Conservation (phyloP, 2,329 filamentous ascomycete genomes). For the Calonectria pauciramosa region DNA sequence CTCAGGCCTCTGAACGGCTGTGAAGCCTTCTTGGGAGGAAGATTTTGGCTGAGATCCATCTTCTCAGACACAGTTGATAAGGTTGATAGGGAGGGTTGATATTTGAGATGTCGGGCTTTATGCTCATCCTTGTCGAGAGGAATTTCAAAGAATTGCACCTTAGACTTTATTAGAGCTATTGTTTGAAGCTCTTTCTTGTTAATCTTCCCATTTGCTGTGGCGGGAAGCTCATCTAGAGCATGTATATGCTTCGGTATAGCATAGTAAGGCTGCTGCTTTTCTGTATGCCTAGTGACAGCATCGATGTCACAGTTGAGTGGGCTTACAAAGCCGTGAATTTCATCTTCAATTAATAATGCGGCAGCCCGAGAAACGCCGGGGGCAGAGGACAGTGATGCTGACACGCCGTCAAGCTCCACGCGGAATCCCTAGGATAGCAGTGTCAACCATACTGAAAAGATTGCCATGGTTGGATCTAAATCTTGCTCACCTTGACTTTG, state of each 20-base stretch:
- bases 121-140: constrained; percentile 17
- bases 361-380: constrained; percentile 62
- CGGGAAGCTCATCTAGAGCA: constrained; percentile 59
- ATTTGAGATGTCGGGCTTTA: constrained; percentile 45
- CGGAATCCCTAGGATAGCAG: constrained; percentile 62
- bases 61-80: constrained; percentile 46
- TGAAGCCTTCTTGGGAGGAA: constrained; percentile 57
- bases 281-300: constrained; percentile 56
- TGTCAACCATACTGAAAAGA: background rate
- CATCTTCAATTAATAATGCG: constrained; percentile 60
- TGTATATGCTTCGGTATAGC: constrained; percentile 64
- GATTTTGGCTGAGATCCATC: constrained; percentile 45
- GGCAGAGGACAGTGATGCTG: constrained; percentile 62
- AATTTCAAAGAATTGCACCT: constrained; percentile 11
- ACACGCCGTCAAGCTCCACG: constrained; percentile 71
- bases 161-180: constrained; percentile 43
- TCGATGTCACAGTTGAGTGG: constrained; percentile 51
- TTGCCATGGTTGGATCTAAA: no score
- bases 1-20: constrained; percentile 57
- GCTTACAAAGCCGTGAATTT: constrained; percentile 66
- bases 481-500: constrained; percentile 65
- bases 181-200: constrained; percentile 62
- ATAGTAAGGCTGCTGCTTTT: constrained; percentile 66
- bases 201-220: constrained; percentile 69
- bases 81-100: constrained; percentile 50